Conservation (phyloP, 2,329 filamentous ascomycete genomes). For the Talaromyces albobiverticillius region DNA sequence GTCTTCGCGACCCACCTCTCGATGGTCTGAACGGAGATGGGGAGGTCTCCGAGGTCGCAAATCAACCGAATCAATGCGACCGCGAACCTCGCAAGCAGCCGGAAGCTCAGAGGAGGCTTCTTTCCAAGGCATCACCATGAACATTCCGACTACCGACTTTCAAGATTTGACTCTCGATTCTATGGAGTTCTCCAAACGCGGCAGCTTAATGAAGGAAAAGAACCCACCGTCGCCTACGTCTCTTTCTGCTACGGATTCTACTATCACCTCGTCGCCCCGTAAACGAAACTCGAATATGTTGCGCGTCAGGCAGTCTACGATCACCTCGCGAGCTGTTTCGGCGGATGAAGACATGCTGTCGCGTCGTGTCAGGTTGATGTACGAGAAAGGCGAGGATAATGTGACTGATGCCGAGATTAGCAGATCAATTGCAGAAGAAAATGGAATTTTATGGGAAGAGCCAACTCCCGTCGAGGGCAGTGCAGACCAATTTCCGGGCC, state of each 20-base stretch:
- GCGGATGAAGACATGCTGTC: constrained; percentile 63
- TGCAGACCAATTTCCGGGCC: constrained; percentile 23
- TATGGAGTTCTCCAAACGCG: constrained; percentile 59
- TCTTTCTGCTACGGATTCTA: constrained; percentile 14
- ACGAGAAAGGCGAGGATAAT: constrained; percentile 59
- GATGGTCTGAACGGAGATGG: constrained; percentile 45
- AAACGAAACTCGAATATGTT: constrained; percentile 34
- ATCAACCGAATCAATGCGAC: constrained; percentile 31
- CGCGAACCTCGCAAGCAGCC: constrained; percentile 31
- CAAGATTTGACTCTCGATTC: constrained; percentile 52
- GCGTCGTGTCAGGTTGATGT: constrained; percentile 62
- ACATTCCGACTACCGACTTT: constrained; percentile 54
- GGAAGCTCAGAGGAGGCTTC: constrained; percentile 25
- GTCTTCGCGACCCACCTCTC: constrained; percentile 36
- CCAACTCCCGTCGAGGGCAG: constrained; percentile 26
- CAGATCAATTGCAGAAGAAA: constrained; percentile 34
- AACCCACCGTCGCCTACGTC: constrained; percentile 32
- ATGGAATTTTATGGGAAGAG: constrained; percentile 42
- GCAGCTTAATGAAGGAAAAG: constrained; percentile 57
- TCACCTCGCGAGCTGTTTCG: constrained; percentile 53
- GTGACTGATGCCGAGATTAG: constrained; percentile 43
- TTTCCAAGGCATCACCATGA: constrained; percentile 52
- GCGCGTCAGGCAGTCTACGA: constrained; percentile 34
- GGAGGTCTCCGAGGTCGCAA: constrained; percentile 31
- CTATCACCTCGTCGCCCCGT: constrained; percentile 13